Base-by-base conservation (phyloP, 2,329 filamentous ascomycete species). In the Cytospora piceae region DNA sequence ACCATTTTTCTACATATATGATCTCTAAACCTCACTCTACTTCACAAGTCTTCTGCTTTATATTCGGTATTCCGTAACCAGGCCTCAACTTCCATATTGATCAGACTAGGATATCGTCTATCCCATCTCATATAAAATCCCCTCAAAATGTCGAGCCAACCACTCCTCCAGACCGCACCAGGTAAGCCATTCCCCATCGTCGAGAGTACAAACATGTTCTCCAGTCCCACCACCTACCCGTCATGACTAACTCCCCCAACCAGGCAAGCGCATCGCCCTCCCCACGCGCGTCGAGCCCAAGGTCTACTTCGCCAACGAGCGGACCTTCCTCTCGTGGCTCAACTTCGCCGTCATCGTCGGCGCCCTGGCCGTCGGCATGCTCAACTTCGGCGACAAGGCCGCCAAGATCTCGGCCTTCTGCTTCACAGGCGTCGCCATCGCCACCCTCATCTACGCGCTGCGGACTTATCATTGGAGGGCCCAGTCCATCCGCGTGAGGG, bases 241-340 rank as follows among this genome's bases (percentile, higher is more conserved):
- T 1, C 15, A 17, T 20, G 7, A 49, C 27, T 31, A 29, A 59
- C 66, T 54, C 59, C 42, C 58, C 37, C 34, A 58, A 49, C 24
- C 46, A 97, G 94, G 94, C 86, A 99, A 99, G 83, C 93, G 94
- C 77, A 98, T 99, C 77, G 94, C 95, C 74, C 92, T 99, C 70
- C 95, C 95, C 65, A 97, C 94, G 67, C 93, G 95, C 72, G 94
- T 99, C 79, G 95, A 99, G 80, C 95, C 95, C 74, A 99, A 99
- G 82, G 95, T 99, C 83, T 99, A 98, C 88, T 99, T 99, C 85
- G 95, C 95, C 81, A 99, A 99, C 85, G 95, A 99, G 82, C 93
- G 95, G 70, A 99, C 95, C 69, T 99, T 99, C 78, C 89, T 99
- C 75, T 97, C 93, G 80, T 99, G 95, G 95, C 92, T 99, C 75